These are phyloP conservation scores for Colletotrichum sp. DNA, from an alignment of 2,329 filamentous ascomycete genomes.

Conservation along the genomic window DNA sequence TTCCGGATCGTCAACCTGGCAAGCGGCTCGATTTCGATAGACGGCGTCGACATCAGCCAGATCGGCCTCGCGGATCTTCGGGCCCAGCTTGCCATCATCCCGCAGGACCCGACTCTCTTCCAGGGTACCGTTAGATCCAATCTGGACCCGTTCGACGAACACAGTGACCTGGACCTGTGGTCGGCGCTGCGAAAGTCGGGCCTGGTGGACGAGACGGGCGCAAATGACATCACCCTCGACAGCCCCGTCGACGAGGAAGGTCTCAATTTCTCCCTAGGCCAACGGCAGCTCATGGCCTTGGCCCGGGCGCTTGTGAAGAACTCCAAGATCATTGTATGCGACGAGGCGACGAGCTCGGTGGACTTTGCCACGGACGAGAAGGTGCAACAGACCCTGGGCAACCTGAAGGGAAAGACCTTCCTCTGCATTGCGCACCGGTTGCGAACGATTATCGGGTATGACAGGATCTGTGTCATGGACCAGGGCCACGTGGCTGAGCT, in stretches of 20 bases:
- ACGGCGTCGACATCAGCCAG: constrained; percentile 75
- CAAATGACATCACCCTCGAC: constrained; percentile 63
- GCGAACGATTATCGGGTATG: constrained; percentile 74
- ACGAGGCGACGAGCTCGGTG: constrained; percentile 72
- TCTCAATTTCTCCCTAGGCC: constrained; percentile 41
- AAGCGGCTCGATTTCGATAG: constrained; percentile 70
- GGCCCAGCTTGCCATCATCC: constrained; percentile 75
- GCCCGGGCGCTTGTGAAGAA: constrained; percentile 66
- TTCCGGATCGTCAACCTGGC: constrained; percentile 77
- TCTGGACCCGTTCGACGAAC: constrained; percentile 68
- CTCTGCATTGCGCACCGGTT: constrained; percentile 67
- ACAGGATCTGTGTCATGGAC: constrained; percentile 78
- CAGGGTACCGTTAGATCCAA: constrained; percentile 65
- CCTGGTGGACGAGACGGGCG: not conserved
- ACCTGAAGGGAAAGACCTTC: constrained; percentile 56
- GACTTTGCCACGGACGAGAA: constrained; percentile 67
- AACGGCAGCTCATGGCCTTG: constrained; percentile 63
- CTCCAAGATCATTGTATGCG: constrained; percentile 71
- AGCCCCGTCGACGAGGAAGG: constrained; percentile 67
- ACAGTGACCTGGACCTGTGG: constrained; percentile 55
- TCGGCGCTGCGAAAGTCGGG: constrained; percentile 70
- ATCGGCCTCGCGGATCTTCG: constrained; percentile 73
- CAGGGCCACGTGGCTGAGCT: constrained; percentile 70
- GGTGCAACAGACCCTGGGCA: constrained; percentile 52
- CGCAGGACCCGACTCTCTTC: constrained; percentile 72